Conservation (phyloP, 768 basidiomycete species). For the Russula ochroleuca region DNA sequence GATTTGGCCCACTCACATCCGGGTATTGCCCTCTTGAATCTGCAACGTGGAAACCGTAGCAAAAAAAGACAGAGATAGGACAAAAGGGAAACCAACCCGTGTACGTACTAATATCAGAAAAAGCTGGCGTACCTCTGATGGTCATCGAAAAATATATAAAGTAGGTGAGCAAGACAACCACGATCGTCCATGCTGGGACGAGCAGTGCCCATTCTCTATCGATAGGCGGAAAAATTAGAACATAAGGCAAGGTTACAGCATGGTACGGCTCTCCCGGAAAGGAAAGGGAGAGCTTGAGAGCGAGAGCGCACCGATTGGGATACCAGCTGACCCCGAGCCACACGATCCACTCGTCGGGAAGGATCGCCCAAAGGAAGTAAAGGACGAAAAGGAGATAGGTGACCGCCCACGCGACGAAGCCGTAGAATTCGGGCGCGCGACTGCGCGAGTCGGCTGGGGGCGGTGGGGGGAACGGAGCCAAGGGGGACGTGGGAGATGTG, state of each 20-base stretch:
- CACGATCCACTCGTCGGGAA: constrained; percentile 66
- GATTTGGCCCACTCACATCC: constrained; percentile 33
- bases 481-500: constrained; percentile 42
- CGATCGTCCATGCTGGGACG: constrained; percentile 70
- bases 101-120: constrained; percentile 61
- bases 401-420: constrained; percentile 82
- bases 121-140: constrained; percentile 62
- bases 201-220: constrained; percentile 81
- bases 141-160: constrained; percentile 73
- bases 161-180: constrained; percentile 71
- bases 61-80: constrained; percentile 7
- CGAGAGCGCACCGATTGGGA: constrained; percentile 60
- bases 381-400: constrained; percentile 66
- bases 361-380: constrained; percentile 75
- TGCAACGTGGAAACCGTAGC: constrained; percentile 32
- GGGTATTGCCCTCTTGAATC: constrained; percentile 58
- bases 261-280: no score
- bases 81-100: constrained; percentile 47
- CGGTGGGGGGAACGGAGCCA: constrained; percentile 43
- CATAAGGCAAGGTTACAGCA: neutral
- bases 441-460: constrained; percentile 48
- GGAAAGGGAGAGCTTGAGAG: neutral
- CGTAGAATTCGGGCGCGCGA: constrained; percentile 81
- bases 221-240: neutral
- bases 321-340: constrained; percentile 77